Conservation (phyloP, 2,329 filamentous ascomycete species). For the Xylaria sp. region DNA sequence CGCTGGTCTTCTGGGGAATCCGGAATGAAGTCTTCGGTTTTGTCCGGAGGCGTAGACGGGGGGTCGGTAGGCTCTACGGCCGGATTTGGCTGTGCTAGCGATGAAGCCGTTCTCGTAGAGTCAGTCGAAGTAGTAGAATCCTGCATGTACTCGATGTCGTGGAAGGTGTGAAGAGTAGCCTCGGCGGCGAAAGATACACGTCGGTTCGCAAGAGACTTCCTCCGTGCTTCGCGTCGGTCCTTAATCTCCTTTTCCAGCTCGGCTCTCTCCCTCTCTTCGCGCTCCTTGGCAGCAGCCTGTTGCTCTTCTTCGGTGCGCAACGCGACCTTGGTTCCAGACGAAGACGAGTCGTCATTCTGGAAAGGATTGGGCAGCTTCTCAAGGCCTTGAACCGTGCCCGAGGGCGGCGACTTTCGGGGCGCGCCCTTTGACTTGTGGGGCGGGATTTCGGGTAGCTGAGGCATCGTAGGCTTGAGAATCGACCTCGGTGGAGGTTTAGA, state of each 20-base stretch:
- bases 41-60: slow-evolving; percentile 71
- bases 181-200: slow-evolving; percentile 97
- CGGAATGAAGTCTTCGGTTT: slow-evolving; percentile 66
- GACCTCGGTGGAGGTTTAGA: slow-evolving; percentile 68
- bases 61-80: slow-evolving; percentile 63
- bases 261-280: slow-evolving; percentile 72
- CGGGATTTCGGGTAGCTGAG: slow-evolving; percentile 73
- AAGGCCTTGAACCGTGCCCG: slow-evolving; percentile 52
- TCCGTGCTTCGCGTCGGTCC: slow-evolving; percentile 84
- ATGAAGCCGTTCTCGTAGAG: slow-evolving; percentile 78
- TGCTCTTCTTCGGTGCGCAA: slow-evolving; percentile 77
- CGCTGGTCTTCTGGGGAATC: slow-evolving; percentile 74
- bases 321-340: slow-evolving; percentile 67
- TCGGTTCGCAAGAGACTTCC: slow-evolving; percentile 92
- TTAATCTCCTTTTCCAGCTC: slow-evolving; percentile 70
- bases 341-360: slow-evolving; percentile 49
- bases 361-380: slow-evolving; percentile 61
- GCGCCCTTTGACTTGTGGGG: slow-evolving; percentile 69
- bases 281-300: slow-evolving; percentile 74
- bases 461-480: slow-evolving; percentile 84
- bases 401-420: slow-evolving; percentile 59
- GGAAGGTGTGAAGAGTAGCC: slow-evolving; percentile 96
- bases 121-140: slow-evolving; percentile 87
- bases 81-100: slow-evolving; percentile 53
- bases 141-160: slow-evolving; percentile 88